These are phyloP conservation scores for Fusarium denticulatum DNA, from an alignment of 2,329 filamentous ascomycete species.

Conservation along the genomic window DNA sequence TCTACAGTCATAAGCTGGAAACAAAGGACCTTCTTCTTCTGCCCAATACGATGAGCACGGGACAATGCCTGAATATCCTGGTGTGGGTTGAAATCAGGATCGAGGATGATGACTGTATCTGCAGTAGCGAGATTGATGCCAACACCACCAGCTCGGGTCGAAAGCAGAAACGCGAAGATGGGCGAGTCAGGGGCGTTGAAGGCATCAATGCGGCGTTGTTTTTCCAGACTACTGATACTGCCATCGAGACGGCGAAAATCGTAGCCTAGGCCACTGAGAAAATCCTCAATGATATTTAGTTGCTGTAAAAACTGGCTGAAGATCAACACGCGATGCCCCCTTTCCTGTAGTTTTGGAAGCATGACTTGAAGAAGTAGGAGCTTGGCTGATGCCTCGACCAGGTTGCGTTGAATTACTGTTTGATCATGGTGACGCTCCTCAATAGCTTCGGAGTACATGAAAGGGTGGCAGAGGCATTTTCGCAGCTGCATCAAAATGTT, in stretches of 20 bases:
- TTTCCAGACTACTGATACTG: conserved; percentile 80
- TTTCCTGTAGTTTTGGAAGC: conserved; percentile 84
- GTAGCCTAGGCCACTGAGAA: conserved; percentile 79
- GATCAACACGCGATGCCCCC: conserved; percentile 89
- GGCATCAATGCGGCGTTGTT: conserved; percentile 92
- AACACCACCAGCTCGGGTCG: conserved; percentile 93
- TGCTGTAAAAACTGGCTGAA: conserved; percentile 96
- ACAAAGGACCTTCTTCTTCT: conserved; percentile 94
- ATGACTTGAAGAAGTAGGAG: conserved; percentile 85
- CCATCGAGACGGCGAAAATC: conserved; percentile 86
- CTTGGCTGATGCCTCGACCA: conserved; percentile 92
- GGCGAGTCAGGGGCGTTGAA: conserved; percentile 88
- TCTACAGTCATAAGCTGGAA: conserved; percentile 93
- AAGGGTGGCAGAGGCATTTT: conserved; percentile 95
- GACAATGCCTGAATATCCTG: conserved; percentile 97
- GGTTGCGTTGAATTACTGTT: conserved; percentile 75
- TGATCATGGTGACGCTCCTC: conserved; percentile 79
- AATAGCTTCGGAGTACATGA: conserved; percentile 89
- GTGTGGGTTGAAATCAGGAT: conserved; percentile 97
- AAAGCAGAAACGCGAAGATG: conserved; percentile 90
- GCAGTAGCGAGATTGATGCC: conserved; percentile 97
- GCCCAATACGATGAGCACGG: conserved; percentile 93
- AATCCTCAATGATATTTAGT: conserved; percentile 91
- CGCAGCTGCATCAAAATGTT: conserved; percentile 96
- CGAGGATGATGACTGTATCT: conserved; percentile 97